Percentiles rank a stretch among this genome's conserved stretches.
These are phyloP conservation scores for Pythium guiyangense DNA, from an alignment of 352 stramenopile genomes.

Conservation along the genomic window DNA sequence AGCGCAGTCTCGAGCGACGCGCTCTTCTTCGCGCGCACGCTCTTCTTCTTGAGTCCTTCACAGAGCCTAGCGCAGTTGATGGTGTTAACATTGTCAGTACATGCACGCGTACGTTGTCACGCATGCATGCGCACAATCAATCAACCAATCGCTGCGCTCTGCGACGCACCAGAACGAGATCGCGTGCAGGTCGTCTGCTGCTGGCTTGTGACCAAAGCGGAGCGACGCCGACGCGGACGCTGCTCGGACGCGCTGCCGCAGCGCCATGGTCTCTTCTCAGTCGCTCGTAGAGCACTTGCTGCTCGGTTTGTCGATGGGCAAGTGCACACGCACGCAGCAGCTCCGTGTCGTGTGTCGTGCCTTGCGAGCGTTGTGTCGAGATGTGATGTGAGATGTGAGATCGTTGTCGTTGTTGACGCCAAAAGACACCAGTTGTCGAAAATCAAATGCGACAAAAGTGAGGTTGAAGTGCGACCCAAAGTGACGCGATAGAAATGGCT, in stretches of 20 bases:
- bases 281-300: neutral
- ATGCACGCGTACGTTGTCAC: neutral
- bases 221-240: conserved; percentile 43
- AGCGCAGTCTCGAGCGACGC: conserved; percentile 39
- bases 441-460: no score
- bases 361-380: no score
- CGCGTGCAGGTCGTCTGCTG: conserved; percentile 28
- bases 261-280: conserved; percentile 16
- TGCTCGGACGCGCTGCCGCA: conserved; percentile 39
- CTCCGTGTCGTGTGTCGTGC: no score
- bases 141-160: neutral
- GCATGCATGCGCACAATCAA: neutral
- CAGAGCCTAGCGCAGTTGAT: conserved; percentile 41
- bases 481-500: no score
- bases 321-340: no score
- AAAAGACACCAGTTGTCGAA: no score
- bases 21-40: conserved; percentile 36
- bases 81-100: neutral
- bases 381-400: no score
- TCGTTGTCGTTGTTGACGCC: no score
- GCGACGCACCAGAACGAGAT: conserved; percentile 57
- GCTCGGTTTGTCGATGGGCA: neutral
- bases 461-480: no score
- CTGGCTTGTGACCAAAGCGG: conserved; percentile 46
- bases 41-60: conserved; percentile 65